These are phyloP conservation scores for Babesia bigemina DNA, from an alignment of 169 alveolate genomes.

Conservation along the genomic window DNA sequence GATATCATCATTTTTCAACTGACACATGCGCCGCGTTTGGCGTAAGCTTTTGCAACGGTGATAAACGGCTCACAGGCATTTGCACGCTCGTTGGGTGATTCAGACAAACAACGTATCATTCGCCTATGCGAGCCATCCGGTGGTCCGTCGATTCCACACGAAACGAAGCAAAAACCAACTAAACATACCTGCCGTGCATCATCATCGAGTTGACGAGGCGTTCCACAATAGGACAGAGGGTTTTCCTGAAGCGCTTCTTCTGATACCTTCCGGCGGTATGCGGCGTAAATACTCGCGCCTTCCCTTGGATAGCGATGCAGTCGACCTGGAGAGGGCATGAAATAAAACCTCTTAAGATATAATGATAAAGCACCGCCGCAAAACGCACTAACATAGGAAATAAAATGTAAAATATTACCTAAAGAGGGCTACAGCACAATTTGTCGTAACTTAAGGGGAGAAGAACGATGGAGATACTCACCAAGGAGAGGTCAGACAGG, in stretches of 20 bases:
- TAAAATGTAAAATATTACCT: too few relatives aligned
- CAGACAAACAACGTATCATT: too few relatives aligned
- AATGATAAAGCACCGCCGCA: not conserved
- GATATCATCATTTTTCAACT: slow-evolving; percentile 64
- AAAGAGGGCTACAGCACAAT: too few relatives aligned
- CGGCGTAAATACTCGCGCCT: slow-evolving; percentile 96
- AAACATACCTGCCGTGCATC: slow-evolving; percentile 82
- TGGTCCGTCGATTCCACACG: not conserved
- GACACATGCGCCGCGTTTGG: not conserved
- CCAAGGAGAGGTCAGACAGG: slow-evolving; percentile 93
- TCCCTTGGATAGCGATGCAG: slow-evolving; percentile 91
- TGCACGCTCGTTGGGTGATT: not conserved
- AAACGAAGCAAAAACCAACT: too few relatives aligned
- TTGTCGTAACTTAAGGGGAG: not conserved
- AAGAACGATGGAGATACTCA: slow-evolving; percentile 14
- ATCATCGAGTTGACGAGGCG: slow-evolving; percentile 92
- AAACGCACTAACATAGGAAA: not conserved
- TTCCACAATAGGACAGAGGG: slow-evolving; percentile 98
- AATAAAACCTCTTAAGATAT: not conserved
- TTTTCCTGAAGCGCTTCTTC: slow-evolving; percentile 97
- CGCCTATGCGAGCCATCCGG: not conserved
- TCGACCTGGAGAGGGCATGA: slow-evolving; percentile 79
- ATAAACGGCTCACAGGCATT: not conserved
- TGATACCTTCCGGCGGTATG: slow-evolving; percentile 99
- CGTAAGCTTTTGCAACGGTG: not conserved